A percentile compares a stretch with the other conserved stretches of the same genome.
phyloP scores from a whole-genome alignment of 345 rosid genomes.

The Arabidopsis arenosa region DNA sequence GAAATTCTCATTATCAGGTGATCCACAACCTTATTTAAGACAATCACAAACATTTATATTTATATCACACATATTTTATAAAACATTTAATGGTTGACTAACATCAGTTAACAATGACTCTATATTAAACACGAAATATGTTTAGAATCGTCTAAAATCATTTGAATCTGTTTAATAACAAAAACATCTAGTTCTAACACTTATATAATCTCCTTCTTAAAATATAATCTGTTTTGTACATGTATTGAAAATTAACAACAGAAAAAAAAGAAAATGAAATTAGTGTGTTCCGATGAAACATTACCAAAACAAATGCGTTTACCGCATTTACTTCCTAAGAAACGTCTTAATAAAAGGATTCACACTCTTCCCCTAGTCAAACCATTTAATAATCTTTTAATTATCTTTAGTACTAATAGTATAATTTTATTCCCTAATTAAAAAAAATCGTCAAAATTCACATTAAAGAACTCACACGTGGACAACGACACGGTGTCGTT shows the following conservation, averaged over 20 bases:
- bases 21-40: too few relatives aligned
- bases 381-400: slow-evolving; percentile 8
- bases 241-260: neutral
- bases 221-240: too few relatives aligned
- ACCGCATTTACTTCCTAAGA: slow-evolving; percentile 20
- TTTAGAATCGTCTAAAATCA: too few relatives aligned
- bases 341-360: slow-evolving; percentile 1
- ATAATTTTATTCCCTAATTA: neutral
- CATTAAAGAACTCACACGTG: slow-evolving; percentile 17
- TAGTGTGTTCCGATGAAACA: slow-evolving; percentile 22
- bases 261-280: slow-evolving; percentile 2
- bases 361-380: neutral
- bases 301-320: slow-evolving; percentile 18
- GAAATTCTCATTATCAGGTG: too few relatives aligned
- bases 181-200: too few relatives aligned
- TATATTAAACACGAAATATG: too few relatives aligned
- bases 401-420: neutral
- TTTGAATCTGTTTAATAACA: too few relatives aligned
- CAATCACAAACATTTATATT: too few relatives aligned
- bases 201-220: too few relatives aligned
- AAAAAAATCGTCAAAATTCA: neutral
- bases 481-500: slow-evolving; percentile 31
- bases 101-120: too few relatives aligned
- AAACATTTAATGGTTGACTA: too few relatives aligned
- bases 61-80: too few relatives aligned